Evolutionary conservation across 2,329 filamentous ascomycete species (phyloP).

Genomic region (Botrytis elliptica): DNA sequence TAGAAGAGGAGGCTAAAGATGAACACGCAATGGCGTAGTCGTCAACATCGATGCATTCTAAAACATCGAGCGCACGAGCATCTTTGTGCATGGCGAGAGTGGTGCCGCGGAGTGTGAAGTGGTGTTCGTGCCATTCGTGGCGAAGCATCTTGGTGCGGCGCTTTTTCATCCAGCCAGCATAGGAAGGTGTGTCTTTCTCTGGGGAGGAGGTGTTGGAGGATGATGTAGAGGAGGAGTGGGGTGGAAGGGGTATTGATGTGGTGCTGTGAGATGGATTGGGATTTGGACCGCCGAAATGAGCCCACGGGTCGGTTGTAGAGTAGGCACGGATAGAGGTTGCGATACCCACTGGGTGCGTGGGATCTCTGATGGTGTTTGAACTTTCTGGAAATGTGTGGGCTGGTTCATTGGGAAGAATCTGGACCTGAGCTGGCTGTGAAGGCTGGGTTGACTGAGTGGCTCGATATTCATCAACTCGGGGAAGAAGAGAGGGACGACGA

Average conservation of each 20-base stretch:
- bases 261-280: conserved; percentile 33
- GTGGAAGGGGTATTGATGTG: conserved; percentile 26
- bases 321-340: conserved; percentile 15
- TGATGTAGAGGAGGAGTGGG: conserved; percentile 25
- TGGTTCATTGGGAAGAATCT: conserved; percentile 1
- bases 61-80: conserved; percentile 49
- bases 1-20: conserved; percentile 66
- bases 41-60: conserved; percentile 82
- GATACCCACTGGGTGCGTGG: neutral
- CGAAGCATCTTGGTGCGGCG: conserved; percentile 84
- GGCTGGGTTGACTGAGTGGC: conserved; percentile 31
- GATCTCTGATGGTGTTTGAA: neutral
- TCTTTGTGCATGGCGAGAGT: conserved; percentile 75
- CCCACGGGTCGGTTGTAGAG: conserved; percentile 16
- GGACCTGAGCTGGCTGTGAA: neutral
- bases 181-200: conserved; percentile 55
- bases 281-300: conserved; percentile 16
- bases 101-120: conserved; percentile 80
- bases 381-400: conserved; percentile 11
- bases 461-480: conserved; percentile 65
- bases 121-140: conserved; percentile 91
- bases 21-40: conserved; percentile 87
- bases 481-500: conserved; percentile 69
- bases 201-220: conserved; percentile 29
- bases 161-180: conserved; percentile 91